Percentiles rank a stretch among this genome's conserved stretches.
Conservation (phyloP, 2,329 filamentous ascomycete genomes). For the Colletotrichum eleusines region DNA sequence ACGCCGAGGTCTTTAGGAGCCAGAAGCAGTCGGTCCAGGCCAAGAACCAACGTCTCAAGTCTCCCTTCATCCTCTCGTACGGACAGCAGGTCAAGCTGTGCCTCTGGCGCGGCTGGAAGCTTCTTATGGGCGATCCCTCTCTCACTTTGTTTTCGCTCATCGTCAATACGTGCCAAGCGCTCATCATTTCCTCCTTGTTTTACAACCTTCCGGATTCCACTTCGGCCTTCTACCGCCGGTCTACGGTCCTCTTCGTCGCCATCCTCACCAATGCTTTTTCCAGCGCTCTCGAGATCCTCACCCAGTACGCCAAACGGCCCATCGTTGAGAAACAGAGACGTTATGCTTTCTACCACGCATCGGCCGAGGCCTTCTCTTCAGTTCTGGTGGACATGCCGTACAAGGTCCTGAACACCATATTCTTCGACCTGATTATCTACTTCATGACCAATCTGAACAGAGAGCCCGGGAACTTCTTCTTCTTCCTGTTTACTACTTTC, state of each 20-base stretch:
- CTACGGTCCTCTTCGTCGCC: slow-evolving; percentile 64
- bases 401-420: slow-evolving; percentile 61
- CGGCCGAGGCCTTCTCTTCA: slow-evolving; percentile 37
- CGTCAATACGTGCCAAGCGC: slow-evolving; percentile 60
- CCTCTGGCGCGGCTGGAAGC: slow-evolving; percentile 55
- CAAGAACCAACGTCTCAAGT: slow-evolving; percentile 60
- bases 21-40: slow-evolving; percentile 38
- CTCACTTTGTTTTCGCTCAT: slow-evolving; percentile 54
- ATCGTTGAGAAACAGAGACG: slow-evolving; percentile 48
- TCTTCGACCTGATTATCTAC: slow-evolving; percentile 73
- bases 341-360: slow-evolving; percentile 52
- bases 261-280: slow-evolving; percentile 65
- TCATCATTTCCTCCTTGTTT: slow-evolving; percentile 66
- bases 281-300: slow-evolving; percentile 49
- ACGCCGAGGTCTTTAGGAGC: slow-evolving; percentile 24
- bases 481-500: slow-evolving; percentile 61
- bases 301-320: slow-evolving; percentile 45
- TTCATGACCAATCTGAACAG: slow-evolving; percentile 73
- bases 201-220: slow-evolving; percentile 59
- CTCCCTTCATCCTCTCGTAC: slow-evolving; percentile 62
- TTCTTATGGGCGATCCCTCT: slow-evolving; percentile 55
- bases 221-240: slow-evolving; percentile 58
- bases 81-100: slow-evolving; percentile 60
- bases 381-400: slow-evolving; percentile 42
- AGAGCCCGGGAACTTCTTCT: slow-evolving; percentile 66